Conservation (phyloP, 2,329 filamentous ascomycete genomes). For the Botrytis galanthina region DNA sequence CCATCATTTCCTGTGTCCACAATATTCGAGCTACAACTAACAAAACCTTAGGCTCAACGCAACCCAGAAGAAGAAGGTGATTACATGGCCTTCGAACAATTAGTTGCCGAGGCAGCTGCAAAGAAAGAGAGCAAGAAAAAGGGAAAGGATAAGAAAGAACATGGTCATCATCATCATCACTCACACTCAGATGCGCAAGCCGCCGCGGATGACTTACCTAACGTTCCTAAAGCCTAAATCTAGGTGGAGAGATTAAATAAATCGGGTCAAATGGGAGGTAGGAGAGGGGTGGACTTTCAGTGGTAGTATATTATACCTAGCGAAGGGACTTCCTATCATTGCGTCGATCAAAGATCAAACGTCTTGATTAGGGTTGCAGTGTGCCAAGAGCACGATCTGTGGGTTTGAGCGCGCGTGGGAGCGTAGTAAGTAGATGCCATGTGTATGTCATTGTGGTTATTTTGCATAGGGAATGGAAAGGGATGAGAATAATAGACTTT, state of each 20-base stretch:
- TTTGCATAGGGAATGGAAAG: not conserved
- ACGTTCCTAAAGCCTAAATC: constrained; percentile 39
- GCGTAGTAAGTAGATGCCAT: not conserved
- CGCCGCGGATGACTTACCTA: constrained; percentile 42
- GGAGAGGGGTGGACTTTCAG: not conserved
- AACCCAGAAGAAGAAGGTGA: constrained; percentile 96
- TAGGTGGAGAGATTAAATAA: not conserved
- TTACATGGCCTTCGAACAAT: constrained; percentile 97
- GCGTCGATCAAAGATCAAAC: not conserved
- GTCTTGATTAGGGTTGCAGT: not conserved
- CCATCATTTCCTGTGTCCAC: too few species aligned
- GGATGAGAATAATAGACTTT: not conserved
- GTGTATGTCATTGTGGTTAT: not conserved
- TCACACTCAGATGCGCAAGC: constrained; percentile 31
- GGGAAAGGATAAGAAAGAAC: constrained; percentile 49
- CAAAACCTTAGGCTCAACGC: constrained; percentile 65
- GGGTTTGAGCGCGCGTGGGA: not conserved
- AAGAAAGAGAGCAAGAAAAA: constrained; percentile 87
- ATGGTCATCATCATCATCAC: constrained; percentile 40
- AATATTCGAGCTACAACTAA: constrained; percentile 16
- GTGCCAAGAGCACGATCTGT: not conserved
- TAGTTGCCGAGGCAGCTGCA: constrained; percentile 92
- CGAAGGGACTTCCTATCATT: not conserved
- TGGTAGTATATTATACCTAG: constrained; percentile 3
- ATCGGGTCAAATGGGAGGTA: not conserved